Evolutionary conservation across 2,329 filamentous ascomycete genomes (phyloP), one percentile per base, ranked within the genome.

Genomic region (Ceratocystis eucalypticola): DNA sequence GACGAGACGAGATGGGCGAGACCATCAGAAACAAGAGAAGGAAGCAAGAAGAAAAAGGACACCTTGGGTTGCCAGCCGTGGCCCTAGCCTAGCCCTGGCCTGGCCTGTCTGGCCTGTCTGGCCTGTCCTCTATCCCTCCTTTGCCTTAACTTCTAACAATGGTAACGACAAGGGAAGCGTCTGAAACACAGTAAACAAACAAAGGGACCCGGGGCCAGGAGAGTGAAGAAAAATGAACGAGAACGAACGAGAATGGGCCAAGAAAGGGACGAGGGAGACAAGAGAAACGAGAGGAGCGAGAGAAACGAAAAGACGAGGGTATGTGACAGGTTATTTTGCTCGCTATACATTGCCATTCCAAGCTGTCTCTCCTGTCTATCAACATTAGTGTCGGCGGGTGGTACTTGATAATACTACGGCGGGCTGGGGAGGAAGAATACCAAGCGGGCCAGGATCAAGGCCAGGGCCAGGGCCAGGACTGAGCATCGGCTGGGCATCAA

Each of bases 111-210:
- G 33, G 8, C 46, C 20, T 50, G 17, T 3, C 25, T 30, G 7
- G 7, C 8, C 22, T 17, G 22, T n/a, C 22, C 22, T 12, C 53
- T n/a, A 3, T 41, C 22, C 22, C 22, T 57, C 53, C 53, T 28
- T 57, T 57, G 53, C 53, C 53, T 28, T 17, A 57, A 57, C 22
- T 17, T 57, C 53, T 15, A 57, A 57, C 25, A 57, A 22, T 5
- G 53, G 53, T 57, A 57, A 28, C 53, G 53, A 57, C 15, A 28
- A 57, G 53, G 53, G 53, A 57, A 57, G 30, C 53, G 53, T 57
- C 53, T 57, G 53, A 57, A 57, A 55, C 50, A 55, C 50, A 25
- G 50, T 55, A 55, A 55, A 55, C 50, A 55, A 55, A 57, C 53
- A 57, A 57, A 57, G 53, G 53, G 53, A 28, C 53, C 53, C 50